Evolutionary conservation across 371 early-diverging fungal species (phyloP).

Genomic region (Mortierella sp.): DNA sequence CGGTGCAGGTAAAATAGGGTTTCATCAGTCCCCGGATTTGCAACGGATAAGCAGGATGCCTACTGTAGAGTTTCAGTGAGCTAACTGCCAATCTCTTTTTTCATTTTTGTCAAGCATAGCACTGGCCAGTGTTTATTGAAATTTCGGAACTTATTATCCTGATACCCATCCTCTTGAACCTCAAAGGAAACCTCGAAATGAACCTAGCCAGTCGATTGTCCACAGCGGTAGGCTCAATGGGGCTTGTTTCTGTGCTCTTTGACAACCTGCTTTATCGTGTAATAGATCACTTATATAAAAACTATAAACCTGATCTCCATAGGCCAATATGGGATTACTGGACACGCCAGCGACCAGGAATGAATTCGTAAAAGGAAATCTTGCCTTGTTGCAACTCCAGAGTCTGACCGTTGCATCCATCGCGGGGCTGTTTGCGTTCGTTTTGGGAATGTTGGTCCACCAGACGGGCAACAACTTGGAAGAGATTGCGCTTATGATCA

Average conservation of each 20-base stretch:
- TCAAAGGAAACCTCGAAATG: constrained; percentile 88
- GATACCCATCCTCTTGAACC: constrained; percentile 77
- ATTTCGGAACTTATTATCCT: constrained; percentile 79
- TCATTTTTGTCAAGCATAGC: constrained; percentile 37
- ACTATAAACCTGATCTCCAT: neutral
- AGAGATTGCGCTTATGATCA: constrained; percentile 68
- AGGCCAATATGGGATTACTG: constrained; percentile 71
- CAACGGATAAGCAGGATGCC: too few species aligned
- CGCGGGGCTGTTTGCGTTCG: constrained; percentile 70
- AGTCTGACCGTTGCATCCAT: constrained; percentile 67
- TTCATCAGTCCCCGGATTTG: neutral
- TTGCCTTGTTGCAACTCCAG: constrained; percentile 72
- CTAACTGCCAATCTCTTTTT: neutral
- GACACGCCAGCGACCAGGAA: constrained; percentile 58
- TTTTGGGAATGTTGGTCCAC: constrained; percentile 61
- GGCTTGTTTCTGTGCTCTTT: neutral
- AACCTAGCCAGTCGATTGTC: constrained; percentile 81
- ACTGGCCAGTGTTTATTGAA: constrained; percentile 68
- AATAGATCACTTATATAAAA: neutral
- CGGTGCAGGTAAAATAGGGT: constrained; percentile 61
- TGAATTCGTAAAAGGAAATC: constrained; percentile 66
- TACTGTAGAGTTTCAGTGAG: too few species aligned
- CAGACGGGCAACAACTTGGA: constrained; percentile 52
- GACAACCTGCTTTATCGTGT: neutral
- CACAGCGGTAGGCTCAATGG: constrained; percentile 61